Evolutionary conservation across 164 flowering plant species (phyloP), one percentile per base, ranked within the genome.

Genomic region (Amborella trichopoda): DNA sequence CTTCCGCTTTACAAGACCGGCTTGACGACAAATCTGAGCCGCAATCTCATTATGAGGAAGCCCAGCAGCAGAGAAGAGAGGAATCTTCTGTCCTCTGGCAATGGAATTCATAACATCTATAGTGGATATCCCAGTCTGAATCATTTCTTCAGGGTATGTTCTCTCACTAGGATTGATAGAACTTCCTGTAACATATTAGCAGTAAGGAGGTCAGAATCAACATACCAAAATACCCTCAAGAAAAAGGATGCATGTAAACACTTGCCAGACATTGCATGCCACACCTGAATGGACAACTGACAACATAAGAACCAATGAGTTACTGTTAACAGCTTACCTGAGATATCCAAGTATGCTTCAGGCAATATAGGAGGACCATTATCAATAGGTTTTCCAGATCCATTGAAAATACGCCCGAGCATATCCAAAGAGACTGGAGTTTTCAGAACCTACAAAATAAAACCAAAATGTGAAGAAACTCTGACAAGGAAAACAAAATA

Each of bases 81-180:
- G 99, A 44, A 93, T 93, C 65, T 93, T 93, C 53, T 93, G 96
- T 49, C 96, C 96, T 60, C 96, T 70, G 61, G 99, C 96, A 65
- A 93, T 88, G 26, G 99, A 93, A 41, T 93, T 93, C 99, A 93
- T 93, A 51, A 93, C 96, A 68, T 93, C 99, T 65, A 93, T 93
- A 5, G 96, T 93, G 24, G 96, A 93, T 60, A 88, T 88, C 40
- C 99, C 96, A 2, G 99, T 88, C 67, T 93, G 96, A 46, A 93
- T 93, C 99, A 93, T 93, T 60, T 91, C 99, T 61, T 91, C 99
- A 28, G 96, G 96, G 60, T 91, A 91, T 22, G 99, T 87, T 70
- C 99, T 82, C 73, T 91, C 99, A 64, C 94, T 87, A 47, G 99
- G 99, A 56, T 91, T 84, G 58, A 91, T 93, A 21, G 99, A 93